These are phyloP conservation scores for Aspergillus baeticus DNA, from an alignment of 495 filamentous ascomycete genomes.

Conservation along the genomic window DNA sequence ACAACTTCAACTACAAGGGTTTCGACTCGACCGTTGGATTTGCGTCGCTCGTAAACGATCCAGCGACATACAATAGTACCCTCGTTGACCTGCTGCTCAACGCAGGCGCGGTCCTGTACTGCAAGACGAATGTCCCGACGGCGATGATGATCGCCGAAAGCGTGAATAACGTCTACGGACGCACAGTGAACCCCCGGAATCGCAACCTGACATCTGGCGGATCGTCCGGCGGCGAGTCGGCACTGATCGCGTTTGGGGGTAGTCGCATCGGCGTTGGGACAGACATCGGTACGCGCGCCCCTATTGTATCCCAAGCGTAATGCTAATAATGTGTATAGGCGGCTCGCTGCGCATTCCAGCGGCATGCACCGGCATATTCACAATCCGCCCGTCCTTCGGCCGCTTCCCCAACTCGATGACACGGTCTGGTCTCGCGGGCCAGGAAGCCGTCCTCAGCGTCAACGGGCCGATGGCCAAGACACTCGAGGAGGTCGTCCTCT, in stretches of 20 bases:
- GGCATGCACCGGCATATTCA: constrained; percentile 13
- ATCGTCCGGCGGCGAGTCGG: constrained; percentile 5
- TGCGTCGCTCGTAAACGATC: constrained; percentile 20
- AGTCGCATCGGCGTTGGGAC: constrained; percentile 13
- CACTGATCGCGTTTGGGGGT: constrained; percentile 11
- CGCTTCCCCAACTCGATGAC: constrained; percentile 11
- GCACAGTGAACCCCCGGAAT: constrained; percentile 9
- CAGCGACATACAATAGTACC: constrained; percentile 18
- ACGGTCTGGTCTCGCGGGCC: constrained; percentile 12
- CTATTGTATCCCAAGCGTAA: background rate
- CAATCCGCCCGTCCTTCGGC: constrained; percentile 10
- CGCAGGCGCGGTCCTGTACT: constrained; percentile 15
- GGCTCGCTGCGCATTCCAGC: constrained; percentile 11
- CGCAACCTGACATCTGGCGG: constrained; percentile 6
- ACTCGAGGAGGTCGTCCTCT: constrained; percentile 7
- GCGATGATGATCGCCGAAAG: constrained; percentile 14
- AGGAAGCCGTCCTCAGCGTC: constrained; percentile 8
- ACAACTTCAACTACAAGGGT: constrained; percentile 24
- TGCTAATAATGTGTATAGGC: background rate
- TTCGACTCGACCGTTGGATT: constrained; percentile 22
- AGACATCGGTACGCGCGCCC: background rate
- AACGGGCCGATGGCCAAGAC: constrained; percentile 7
- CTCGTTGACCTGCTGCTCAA: constrained; percentile 12
- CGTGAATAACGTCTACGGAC: constrained; percentile 13
- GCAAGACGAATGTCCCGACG: constrained; percentile 17